These are phyloP conservation scores for Cyphellophora attinorum DNA, from an alignment of 2,329 filamentous ascomycete species.

Conservation along the genomic window DNA sequence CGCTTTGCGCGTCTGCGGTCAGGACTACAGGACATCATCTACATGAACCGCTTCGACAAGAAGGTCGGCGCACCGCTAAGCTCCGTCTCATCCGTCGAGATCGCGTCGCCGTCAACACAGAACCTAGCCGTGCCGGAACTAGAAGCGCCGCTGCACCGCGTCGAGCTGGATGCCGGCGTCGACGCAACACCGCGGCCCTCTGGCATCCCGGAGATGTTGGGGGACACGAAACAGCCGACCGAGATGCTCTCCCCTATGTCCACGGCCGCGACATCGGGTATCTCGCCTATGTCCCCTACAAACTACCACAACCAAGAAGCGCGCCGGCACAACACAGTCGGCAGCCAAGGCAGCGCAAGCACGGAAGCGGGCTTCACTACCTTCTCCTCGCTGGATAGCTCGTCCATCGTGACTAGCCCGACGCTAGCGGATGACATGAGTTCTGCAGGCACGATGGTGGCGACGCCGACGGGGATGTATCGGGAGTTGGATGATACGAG, in stretches of 20 bases:
- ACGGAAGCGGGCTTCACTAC: neutral
- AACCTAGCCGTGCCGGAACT: neutral
- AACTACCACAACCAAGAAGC: too few relatives aligned
- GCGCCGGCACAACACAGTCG: too few relatives aligned
- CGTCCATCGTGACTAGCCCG: neutral
- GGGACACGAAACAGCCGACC: neutral
- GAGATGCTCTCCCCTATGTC: neutral
- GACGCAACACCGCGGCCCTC: neutral
- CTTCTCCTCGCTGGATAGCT: neutral
- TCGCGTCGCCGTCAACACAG: neutral
- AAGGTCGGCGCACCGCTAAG: neutral
- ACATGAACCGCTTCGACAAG: slow-evolving; percentile 17
- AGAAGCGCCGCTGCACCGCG: neutral
- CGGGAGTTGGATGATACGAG: too few relatives aligned
- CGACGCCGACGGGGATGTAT: too few relatives aligned
- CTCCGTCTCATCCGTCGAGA: neutral
- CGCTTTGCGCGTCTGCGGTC: slow-evolving; percentile 11
- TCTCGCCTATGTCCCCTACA: neutral
- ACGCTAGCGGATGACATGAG: neutral
- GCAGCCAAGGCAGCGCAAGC: neutral
- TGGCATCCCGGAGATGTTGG: neutral
- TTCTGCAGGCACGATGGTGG: neutral
- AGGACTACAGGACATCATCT: slow-evolving; percentile 16
- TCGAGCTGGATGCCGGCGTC: neutral
- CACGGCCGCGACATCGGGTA: neutral